Conservation (phyloP, 805 yeast genomes). For the Teunomyces barrocoloradensis region DNA sequence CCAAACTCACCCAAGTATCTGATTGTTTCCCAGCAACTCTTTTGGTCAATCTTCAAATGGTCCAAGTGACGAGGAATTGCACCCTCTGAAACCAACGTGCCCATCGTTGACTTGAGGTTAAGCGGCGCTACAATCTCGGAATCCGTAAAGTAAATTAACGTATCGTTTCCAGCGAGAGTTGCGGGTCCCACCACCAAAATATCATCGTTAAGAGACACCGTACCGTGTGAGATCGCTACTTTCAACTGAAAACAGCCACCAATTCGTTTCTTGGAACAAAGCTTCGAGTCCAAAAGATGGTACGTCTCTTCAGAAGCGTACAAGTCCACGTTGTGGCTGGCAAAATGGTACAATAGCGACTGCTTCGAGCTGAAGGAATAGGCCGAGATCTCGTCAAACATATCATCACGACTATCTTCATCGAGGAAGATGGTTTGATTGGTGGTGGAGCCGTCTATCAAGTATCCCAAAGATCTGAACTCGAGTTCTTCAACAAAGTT, state of each 20-base stretch:
- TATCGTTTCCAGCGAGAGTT: slow-evolving; percentile 48
- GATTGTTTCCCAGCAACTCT: slow-evolving; percentile 61
- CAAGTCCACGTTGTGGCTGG: slow-evolving; percentile 42
- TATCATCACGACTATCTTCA: slow-evolving; percentile 33
- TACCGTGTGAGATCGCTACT: slow-evolving; percentile 23
- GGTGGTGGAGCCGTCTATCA: slow-evolving; percentile 52
- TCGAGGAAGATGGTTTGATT: slow-evolving; percentile 65
- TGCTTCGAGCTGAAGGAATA: slow-evolving; percentile 33
- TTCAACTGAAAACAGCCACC: slow-evolving; percentile 51
- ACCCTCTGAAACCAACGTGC: slow-evolving; percentile 39
- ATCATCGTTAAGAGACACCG: slow-evolving; percentile 52
- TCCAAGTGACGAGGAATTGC: slow-evolving; percentile 24
- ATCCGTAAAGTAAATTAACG: slow-evolving; percentile 63
- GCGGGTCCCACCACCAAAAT: slow-evolving; percentile 44
- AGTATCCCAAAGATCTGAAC: slow-evolving; percentile 51
- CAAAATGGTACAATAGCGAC: slow-evolving; percentile 61
- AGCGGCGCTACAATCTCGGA: slow-evolving; percentile 63
- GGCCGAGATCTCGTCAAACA: slow-evolving; percentile 13
- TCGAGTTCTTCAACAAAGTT: slow-evolving; percentile 68
- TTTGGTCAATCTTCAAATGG: slow-evolving; percentile 32
- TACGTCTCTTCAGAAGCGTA: slow-evolving; percentile 11
- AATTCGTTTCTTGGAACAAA: slow-evolving; percentile 60
- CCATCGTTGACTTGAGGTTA: slow-evolving; percentile 61
- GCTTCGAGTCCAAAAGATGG: slow-evolving; percentile 47
- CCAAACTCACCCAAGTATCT: slow-evolving; percentile 52